Evolutionary conservation across 768 basidiomycete species (phyloP).

Genomic region (Ramaria sp.): DNA sequence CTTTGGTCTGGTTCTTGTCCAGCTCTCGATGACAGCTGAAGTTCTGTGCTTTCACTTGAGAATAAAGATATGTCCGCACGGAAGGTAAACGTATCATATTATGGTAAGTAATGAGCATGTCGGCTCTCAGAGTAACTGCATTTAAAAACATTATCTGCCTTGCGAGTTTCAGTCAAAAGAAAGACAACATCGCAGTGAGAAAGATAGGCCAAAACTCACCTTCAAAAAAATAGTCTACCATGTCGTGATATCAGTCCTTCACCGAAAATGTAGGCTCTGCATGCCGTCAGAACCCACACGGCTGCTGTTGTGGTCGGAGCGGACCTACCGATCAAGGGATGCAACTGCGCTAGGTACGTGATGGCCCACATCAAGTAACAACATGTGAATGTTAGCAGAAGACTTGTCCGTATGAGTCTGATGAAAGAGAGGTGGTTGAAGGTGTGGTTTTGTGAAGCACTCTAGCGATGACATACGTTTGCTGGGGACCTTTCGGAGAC

Average conservation of each 20-base stretch:
- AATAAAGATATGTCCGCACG: neutral
- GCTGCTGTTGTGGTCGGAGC: neutral
- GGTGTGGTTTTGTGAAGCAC: neutral
- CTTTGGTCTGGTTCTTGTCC: neutral
- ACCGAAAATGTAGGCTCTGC: neutral
- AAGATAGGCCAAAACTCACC: too few species aligned
- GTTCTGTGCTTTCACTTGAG: neutral
- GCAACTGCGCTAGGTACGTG: slow-evolving; percentile 91
- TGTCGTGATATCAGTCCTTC: neutral
- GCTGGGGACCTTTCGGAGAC: slow-evolving; percentile 79
- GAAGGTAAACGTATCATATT: neutral
- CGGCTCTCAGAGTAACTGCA: neutral
- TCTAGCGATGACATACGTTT: slow-evolving; percentile 52
- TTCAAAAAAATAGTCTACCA: neutral
- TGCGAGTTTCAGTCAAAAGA: neutral
- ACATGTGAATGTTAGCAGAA: slow-evolving; percentile 66
- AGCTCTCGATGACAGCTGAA: neutral
- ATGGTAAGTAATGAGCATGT: neutral
- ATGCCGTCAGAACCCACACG: neutral
- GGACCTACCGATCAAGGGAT: slow-evolving; percentile 77
- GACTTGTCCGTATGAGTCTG: slow-evolving; percentile 74
- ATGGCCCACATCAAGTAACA: slow-evolving; percentile 97
- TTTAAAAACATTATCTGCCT: neutral
- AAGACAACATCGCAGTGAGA: too few species aligned
- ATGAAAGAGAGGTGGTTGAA: neutral